phyloP scores from a whole-genome alignment of 2,329 filamentous ascomycete genomes.

The Penicillium sp. region DNA sequence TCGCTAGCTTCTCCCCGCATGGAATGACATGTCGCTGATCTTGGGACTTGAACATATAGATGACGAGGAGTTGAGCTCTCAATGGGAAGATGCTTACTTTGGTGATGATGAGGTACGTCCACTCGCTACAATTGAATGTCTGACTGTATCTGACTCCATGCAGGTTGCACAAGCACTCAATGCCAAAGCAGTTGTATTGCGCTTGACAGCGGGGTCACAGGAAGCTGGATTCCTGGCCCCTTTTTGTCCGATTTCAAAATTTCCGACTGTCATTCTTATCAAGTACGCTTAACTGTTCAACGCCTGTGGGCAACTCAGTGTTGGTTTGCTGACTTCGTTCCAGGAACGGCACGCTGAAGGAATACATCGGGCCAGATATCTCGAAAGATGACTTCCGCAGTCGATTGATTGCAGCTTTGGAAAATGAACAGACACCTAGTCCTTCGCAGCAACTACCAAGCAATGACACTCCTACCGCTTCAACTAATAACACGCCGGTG shows the following conservation, averaged over 20 bases:
- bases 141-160: conserved; percentile 9
- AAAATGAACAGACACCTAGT: conserved; percentile 16
- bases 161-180: conserved; percentile 60
- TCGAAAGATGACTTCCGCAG: conserved; percentile 65
- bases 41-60: conserved; percentile 51
- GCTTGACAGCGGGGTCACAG: conserved; percentile 69
- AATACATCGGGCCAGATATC: conserved; percentile 69
- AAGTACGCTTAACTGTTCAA: conserved; percentile 50
- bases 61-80: conserved; percentile 64
- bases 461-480: conserved; percentile 1
- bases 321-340: conserved; percentile 15
- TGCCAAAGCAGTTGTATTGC: conserved; percentile 66
- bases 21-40: conserved; percentile 12
- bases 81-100: conserved; percentile 70
- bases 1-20: conserved; percentile 41
- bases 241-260: conserved; percentile 75
- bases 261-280: conserved; percentile 79
- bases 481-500: conserved; percentile 8
- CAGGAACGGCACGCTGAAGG: conserved; percentile 72
- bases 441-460: conserved; percentile 7
- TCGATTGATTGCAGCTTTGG: conserved; percentile 51
- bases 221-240: conserved; percentile 80
- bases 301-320: background rate
- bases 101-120: conserved; percentile 54
- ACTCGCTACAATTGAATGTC: background rate